Evolutionary conservation across 805 yeast species (phyloP), one percentile per base, ranked within the genome.

Genomic region (Tetrapisispora nanseiensis): DNA sequence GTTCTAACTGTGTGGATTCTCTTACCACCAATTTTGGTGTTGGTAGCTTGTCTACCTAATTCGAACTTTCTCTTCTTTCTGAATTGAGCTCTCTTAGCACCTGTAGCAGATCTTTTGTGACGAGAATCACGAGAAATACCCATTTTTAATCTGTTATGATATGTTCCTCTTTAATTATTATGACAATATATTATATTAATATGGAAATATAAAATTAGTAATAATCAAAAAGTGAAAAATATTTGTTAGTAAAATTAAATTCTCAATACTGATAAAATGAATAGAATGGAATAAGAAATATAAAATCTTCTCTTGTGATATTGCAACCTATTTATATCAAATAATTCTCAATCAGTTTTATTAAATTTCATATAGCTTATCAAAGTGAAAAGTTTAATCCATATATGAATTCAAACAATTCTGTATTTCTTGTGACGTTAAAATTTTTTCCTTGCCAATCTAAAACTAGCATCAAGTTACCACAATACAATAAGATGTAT

Each of bases 41-140:
- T 87, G 69, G 98, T 95, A 65, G 96, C 81, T 80, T 92, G 98
- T 78, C 98, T 92, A 65, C 98, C 98, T 72, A 85, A 82, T 78
- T 90, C 98, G 70, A 92, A 90, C 94, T 90, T 92, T 82, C 98
- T 81, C 95, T 90, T 90, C 90, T 90, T 90, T 86, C 97, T 90
- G 95, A 82, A 86, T 76, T 87, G 95, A 74, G 97, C 97, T 76
- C 97, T 87, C 77, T 87, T 89, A 72, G 98, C 98, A 84, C 98
- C 98, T 69, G 98, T 89, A 74, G 94, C 95, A 66, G 97, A 76
- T 76, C 98, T 94, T 86, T 90, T 90, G 89, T 92, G 98, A 78
- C 97, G 96, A 74, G 98, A 90, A 81, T 92, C 97, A 81, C 98
- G 90, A 75, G 97, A 87, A 84, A 90, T 90, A 89, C 98, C 97